These are phyloP conservation scores for Penicillium subrubescens DNA, from an alignment of 495 filamentous ascomycete genomes.

Conservation along the genomic window DNA sequence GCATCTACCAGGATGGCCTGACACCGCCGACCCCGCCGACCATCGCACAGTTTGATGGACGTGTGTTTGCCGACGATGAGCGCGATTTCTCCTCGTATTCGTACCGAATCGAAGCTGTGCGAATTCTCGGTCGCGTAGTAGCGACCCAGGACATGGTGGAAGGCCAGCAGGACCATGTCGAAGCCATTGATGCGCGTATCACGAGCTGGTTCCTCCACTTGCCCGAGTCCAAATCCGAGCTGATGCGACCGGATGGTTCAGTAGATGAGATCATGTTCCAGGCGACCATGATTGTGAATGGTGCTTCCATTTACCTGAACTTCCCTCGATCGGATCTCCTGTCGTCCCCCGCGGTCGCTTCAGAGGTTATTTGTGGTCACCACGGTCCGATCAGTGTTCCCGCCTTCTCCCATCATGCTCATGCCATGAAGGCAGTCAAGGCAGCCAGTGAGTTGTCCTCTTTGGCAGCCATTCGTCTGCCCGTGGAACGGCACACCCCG, in stretches of 20 bases:
- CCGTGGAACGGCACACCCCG: slow-evolving; percentile 76
- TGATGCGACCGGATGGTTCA: slow-evolving; percentile 63
- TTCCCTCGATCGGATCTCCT: slow-evolving; percentile 53
- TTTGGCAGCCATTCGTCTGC: slow-evolving; percentile 74
- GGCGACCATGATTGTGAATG: slow-evolving; percentile 80
- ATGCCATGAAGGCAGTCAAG: slow-evolving; percentile 78
- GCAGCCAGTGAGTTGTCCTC: slow-evolving; percentile 76
- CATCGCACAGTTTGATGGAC: slow-evolving; percentile 47
- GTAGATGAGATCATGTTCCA: slow-evolving; percentile 93
- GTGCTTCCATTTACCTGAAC: slow-evolving; percentile 48
- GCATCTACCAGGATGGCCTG: slow-evolving; percentile 48
- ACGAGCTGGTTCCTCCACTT: slow-evolving; percentile 83
- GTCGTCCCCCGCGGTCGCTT: slow-evolving; percentile 48
- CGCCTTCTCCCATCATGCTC: slow-evolving; percentile 56
- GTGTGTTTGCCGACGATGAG: slow-evolving; percentile 50
- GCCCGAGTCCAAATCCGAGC: slow-evolving; percentile 71
- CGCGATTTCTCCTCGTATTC: slow-evolving; percentile 49
- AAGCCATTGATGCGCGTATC: slow-evolving; percentile 71
- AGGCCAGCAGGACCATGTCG: slow-evolving; percentile 47
- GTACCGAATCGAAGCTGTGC: slow-evolving; percentile 61
- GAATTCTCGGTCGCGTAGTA: slow-evolving; percentile 77
- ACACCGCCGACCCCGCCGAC: slow-evolving; percentile 40
- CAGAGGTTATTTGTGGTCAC: slow-evolving; percentile 53
- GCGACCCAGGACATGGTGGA: slow-evolving; percentile 39
- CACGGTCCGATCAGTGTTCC: slow-evolving; percentile 52